Base-by-base conservation (phyloP, 2,329 filamentous ascomycete genomes). In the Westerdykella aurantiaca region DNA sequence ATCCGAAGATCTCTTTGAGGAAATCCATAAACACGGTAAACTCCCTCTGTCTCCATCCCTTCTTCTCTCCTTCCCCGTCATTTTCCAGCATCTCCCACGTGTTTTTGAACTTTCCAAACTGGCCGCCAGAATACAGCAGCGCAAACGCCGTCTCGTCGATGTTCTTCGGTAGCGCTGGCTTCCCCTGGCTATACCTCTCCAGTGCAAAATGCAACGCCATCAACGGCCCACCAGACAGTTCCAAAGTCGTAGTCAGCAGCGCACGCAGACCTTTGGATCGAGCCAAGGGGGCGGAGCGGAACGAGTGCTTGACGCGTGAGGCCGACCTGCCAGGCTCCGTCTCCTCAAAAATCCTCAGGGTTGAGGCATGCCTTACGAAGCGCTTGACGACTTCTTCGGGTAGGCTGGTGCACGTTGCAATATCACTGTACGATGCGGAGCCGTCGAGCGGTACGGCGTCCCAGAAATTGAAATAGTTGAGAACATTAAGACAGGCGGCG, bases 401-500 rank as follows among this genome's bases (percentile, higher is more conserved):
- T 1, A 64, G 53, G 11, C 50, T 49, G 5, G 52, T 54, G 18
- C 52, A 40, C n/a, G 48, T 44, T 12, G 65, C 57, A 35, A 68
- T 53, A 1, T 63, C 51, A n/a, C 53, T 41, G 16, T 56, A 55
- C 1, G 72, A 70, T 6, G 73, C 72, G 3, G 67, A 63, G 13
- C 72, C 72, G 18, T 71, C 62, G 1, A 77, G 41, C 2, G 76
- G 74, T 5, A 79, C 73, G 5, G 72, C 69, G 10, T 67, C 62
- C 72, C 73, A 78, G 52, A 78, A 76, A 51, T 77, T 61, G 53
- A 78, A 78, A 48, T 73, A 63, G 53, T 77, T 77, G 13, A 78
- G 60, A 12, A 75, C 60, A 49, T 75, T 74, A 31, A 78, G 64
- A 25, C 51, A 53, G 6, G 71, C 64, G 3, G 68, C 63, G 47